Conservation (phyloP, 495 filamentous ascomycete genomes). For the Podospora appendiculata region DNA sequence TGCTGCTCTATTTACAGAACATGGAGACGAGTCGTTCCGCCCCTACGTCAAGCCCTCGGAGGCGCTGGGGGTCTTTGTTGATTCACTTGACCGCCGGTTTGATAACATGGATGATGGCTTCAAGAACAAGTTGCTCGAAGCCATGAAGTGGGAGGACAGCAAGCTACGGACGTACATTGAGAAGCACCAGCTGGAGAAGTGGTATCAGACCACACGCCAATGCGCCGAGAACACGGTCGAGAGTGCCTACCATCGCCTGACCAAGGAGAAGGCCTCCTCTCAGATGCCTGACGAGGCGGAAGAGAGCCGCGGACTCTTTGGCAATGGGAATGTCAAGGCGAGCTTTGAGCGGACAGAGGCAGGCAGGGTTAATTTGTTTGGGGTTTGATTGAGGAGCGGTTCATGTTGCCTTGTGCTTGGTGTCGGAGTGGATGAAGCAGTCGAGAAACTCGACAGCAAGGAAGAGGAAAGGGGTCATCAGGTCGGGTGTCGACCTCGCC, state of each 20-base stretch:
- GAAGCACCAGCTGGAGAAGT: conserved; percentile 50
- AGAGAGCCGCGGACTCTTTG: too few relatives aligned
- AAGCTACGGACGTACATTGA: conserved; percentile 46
- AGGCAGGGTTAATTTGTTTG: too few relatives aligned
- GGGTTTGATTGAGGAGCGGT: too few relatives aligned
- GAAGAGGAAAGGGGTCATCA: too few relatives aligned
- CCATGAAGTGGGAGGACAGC: conserved; percentile 49
- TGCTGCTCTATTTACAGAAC: conserved; percentile 14
- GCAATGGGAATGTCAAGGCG: too few relatives aligned
- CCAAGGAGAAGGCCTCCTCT: neutral
- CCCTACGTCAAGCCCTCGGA: conserved; percentile 41
- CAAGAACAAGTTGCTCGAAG: conserved; percentile 43
- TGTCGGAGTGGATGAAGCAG: too few relatives aligned
- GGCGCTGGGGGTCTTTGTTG: conserved; percentile 43
- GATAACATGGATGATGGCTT: conserved; percentile 33
- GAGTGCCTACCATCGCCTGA: conserved; percentile 4
- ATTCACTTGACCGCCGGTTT: conserved; percentile 48
- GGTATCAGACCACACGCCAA: conserved; percentile 32
- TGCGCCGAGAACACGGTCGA: conserved; percentile 22
- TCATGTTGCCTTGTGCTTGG: too few relatives aligned
- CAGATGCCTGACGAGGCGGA: neutral
- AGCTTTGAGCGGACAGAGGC: too few relatives aligned
- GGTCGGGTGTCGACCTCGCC: too few relatives aligned
- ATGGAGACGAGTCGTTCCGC: conserved; percentile 25
- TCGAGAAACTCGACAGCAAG: too few relatives aligned